These are phyloP conservation scores for Juglanconis oblonga DNA, from an alignment of 2,329 filamentous ascomycete genomes.

Conservation along the genomic window DNA sequence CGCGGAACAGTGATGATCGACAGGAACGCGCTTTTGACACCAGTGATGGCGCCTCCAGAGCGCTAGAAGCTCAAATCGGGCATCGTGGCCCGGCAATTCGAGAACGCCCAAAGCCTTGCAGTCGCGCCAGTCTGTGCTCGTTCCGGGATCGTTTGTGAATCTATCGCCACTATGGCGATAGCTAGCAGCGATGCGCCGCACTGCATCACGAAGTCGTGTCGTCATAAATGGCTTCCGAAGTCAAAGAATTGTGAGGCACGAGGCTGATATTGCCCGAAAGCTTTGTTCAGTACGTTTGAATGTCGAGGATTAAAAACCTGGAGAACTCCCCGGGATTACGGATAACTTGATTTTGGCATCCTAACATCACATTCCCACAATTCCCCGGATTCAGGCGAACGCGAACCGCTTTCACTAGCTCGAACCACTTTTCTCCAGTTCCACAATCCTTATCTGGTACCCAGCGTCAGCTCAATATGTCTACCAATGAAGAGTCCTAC, in stretches of 20 bases:
- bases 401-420: conserved; percentile 9
- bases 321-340: conserved; percentile 6
- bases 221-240: conserved; percentile 3
- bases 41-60: not conserved
- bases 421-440: conserved; percentile 8
- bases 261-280: not conserved
- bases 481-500: conserved; percentile 8
- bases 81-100: not conserved
- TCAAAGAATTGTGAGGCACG: not conserved
- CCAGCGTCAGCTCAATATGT: conserved; percentile 7
- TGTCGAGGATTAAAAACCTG: conserved; percentile 5
- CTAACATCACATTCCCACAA: not conserved
- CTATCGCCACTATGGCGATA: not conserved
- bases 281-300: not conserved
- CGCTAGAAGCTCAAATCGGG: not conserved
- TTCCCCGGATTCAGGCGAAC: conserved; percentile 10
- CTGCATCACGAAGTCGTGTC: conserved; percentile 2
- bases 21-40: conserved; percentile 1
- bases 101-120: not conserved
- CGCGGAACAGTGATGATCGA: not conserved
- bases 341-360: not conserved
- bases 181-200: not conserved
- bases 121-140: not conserved
- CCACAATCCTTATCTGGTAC: not conserved
- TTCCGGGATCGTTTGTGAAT: not conserved